These are phyloP conservation scores for Candida manassasensis DNA, from an alignment of 805 yeast species.

Conservation along the genomic window DNA sequence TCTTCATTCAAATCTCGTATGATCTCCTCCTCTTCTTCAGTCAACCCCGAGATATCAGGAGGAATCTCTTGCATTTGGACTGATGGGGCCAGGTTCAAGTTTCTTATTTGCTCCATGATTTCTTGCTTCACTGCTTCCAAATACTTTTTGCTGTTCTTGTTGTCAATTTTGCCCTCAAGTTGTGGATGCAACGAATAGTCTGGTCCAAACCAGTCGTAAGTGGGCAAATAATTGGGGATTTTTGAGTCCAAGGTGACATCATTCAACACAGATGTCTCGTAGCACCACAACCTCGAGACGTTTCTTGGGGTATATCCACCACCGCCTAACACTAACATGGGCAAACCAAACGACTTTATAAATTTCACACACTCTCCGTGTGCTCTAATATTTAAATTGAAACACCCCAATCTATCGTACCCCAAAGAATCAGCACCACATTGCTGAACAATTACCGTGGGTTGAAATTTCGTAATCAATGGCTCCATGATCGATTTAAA, in stretches of 20 bases:
- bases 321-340: constrained; percentile 90
- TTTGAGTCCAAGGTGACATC: constrained; percentile 47
- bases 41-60: constrained; percentile 49
- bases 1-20: constrained; percentile 36
- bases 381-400: constrained; percentile 85
- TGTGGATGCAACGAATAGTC: constrained; percentile 85
- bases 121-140: constrained; percentile 74
- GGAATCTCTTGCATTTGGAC: constrained; percentile 91
- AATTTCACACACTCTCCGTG: constrained; percentile 94
- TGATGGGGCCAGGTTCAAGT: constrained; percentile 86
- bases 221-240: constrained; percentile 67
- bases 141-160: constrained; percentile 78
- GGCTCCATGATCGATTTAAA: constrained; percentile 87
- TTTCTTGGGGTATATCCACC: constrained; percentile 98
- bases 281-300: constrained; percentile 93
- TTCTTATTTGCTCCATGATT: constrained; percentile 75
- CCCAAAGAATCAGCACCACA: constrained; percentile 97
- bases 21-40: constrained; percentile 38
- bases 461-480: constrained; percentile 86
- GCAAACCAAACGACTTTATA: constrained; percentile 83
- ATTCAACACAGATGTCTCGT: constrained; percentile 79
- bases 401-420: constrained; percentile 90
- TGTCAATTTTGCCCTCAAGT: constrained; percentile 59
- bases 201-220: constrained; percentile 81
- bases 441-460: constrained; percentile 90